Evolutionary conservation across 495 filamentous ascomycete genomes (phyloP).

Genomic region (Saxispiralis lemnorum): DNA sequence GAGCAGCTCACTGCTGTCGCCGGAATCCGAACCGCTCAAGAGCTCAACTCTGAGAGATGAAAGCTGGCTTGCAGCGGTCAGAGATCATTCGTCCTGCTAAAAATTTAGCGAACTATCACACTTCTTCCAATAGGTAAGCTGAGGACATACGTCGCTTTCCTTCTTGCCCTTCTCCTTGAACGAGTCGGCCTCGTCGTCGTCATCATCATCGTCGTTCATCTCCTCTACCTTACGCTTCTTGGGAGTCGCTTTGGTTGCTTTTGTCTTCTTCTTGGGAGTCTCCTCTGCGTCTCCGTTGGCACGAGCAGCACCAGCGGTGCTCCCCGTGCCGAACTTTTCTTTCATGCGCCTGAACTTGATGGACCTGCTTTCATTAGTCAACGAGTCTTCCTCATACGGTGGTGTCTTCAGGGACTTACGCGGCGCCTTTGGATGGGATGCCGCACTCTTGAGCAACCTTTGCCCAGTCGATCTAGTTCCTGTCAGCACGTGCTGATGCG

Average conservation of each 20-base stretch:
- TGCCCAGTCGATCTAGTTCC: conserved; percentile 38
- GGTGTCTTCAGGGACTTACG: conserved; percentile 34
- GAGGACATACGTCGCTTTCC: neutral
- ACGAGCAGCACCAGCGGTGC: neutral
- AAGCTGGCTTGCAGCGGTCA: no score
- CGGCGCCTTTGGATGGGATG: conserved; percentile 46
- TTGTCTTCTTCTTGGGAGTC: conserved; percentile 19
- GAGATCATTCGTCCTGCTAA: no score
- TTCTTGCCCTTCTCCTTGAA: neutral
- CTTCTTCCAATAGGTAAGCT: no score
- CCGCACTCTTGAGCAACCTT: conserved; percentile 44
- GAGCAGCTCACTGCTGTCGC: no score
- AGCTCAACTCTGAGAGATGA: no score
- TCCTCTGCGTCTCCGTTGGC: conserved; percentile 8
- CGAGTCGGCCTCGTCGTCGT: conserved; percentile 14
- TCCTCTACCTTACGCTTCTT: conserved; percentile 29
- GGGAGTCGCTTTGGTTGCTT: conserved; percentile 2
- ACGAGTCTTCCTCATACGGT: neutral
- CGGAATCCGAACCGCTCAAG: no score
- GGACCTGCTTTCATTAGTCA: neutral
- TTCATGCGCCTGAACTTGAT: conserved; percentile 7
- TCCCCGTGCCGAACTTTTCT: conserved; percentile 6
- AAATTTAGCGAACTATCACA: neutral
- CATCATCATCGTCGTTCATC: conserved; percentile 8
- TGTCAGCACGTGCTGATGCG: conserved; percentile 7